phyloP scores from a whole-genome alignment of 805 yeast genomes.

The Suhomyces prunicola region DNA sequence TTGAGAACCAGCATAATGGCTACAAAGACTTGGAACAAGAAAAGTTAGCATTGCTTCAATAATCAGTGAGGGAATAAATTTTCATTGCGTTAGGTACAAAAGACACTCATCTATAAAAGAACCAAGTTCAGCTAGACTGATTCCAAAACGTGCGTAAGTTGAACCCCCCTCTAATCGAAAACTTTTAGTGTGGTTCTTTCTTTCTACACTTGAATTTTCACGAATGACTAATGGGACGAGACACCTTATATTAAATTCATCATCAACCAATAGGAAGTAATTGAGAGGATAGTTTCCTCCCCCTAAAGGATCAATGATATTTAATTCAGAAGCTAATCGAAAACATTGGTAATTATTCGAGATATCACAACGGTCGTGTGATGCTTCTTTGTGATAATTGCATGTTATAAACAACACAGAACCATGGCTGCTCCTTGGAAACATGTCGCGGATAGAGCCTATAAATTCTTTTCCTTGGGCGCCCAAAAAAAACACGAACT shows the following conservation, averaged over 20 bases:
- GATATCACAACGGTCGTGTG: neutral
- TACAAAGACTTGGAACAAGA: constrained; percentile 42
- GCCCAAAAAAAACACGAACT: constrained; percentile 23
- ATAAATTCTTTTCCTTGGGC: constrained; percentile 33
- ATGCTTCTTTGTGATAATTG: constrained; percentile 5
- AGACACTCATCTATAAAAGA: constrained; percentile 9
- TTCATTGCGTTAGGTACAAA: neutral
- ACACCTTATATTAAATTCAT: constrained; percentile 10
- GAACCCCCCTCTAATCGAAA: constrained; percentile 3
- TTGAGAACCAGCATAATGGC: constrained; percentile 38
- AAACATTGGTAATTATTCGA: constrained; percentile 18
- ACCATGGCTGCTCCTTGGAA: constrained; percentile 1
- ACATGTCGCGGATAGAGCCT: constrained; percentile 9
- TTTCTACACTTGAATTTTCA: neutral
- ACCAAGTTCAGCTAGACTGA: constrained; percentile 3
- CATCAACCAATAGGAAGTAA: constrained; percentile 21
- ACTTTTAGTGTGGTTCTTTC: neutral
- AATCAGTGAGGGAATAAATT: neutral
- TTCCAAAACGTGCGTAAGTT: constrained; percentile 7
- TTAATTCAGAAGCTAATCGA: constrained; percentile 19
- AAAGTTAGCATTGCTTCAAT: constrained; percentile 37
- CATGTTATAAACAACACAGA: constrained; percentile 16
- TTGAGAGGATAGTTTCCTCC: constrained; percentile 37
- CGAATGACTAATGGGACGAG: constrained; percentile 6
- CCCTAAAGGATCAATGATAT: constrained; percentile 32